A percentile compares a stretch with the other conserved stretches of the same genome.
Evolutionary conservation across 805 yeast species (phyloP).

Genomic region (Saccharomycopsis vini): DNA sequence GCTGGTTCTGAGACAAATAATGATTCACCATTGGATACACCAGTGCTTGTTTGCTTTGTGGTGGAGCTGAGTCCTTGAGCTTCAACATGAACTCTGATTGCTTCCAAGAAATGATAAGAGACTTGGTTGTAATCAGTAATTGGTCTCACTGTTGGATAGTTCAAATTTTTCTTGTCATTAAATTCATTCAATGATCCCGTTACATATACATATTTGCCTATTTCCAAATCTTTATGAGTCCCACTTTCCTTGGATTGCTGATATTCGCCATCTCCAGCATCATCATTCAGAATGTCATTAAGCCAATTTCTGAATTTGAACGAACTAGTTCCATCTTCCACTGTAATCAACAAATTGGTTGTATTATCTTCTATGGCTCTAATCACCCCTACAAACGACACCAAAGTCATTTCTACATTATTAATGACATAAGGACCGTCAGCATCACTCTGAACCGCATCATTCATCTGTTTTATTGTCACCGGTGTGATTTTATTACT

Average conservation of each 20-base stretch:
- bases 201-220: conserved; percentile 54
- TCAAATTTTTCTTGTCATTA: conserved; percentile 53
- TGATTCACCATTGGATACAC: conserved; percentile 22
- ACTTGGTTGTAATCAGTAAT: conserved; percentile 60
- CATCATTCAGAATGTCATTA: conserved; percentile 31
- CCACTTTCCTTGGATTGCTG: conserved; percentile 18
- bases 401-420: conserved; percentile 53
- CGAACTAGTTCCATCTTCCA: conserved; percentile 76
- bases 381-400: conserved; percentile 62
- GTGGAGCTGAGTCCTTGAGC: conserved; percentile 40
- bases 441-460: conserved; percentile 48
- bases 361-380: conserved; percentile 54
- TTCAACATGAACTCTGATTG: conserved; percentile 46
- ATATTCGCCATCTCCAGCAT: conserved; percentile 24
- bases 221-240: conserved; percentile 27
- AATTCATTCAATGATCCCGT: conserved; percentile 51
- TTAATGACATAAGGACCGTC: conserved; percentile 59
- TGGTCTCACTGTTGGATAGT: conserved; percentile 50
- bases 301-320: conserved; percentile 60
- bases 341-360: conserved; percentile 43
- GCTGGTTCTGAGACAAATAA: conserved; percentile 38
- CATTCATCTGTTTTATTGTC: conserved; percentile 63
- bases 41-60: conserved; percentile 15
- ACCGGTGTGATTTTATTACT: conserved; percentile 48
- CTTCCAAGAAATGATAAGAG: conserved; percentile 56